phyloP scores from a whole-genome alignment of 2,329 filamentous ascomycete genomes.

The Fusarium hostae region DNA sequence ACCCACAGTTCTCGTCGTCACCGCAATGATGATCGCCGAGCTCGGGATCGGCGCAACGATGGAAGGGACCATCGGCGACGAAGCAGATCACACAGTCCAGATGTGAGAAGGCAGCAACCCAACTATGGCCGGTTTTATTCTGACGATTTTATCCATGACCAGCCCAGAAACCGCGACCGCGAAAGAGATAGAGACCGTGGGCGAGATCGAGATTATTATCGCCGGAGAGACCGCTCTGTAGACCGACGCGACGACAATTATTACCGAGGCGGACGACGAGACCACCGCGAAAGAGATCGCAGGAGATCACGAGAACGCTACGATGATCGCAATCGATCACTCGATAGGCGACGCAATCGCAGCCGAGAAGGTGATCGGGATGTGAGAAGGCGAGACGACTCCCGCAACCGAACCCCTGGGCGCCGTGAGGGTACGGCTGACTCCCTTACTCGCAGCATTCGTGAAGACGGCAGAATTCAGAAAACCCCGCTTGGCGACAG shows the following conservation, averaged over 20 bases:
- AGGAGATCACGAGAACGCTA: conserved; percentile 72
- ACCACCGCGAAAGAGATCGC: conserved; percentile 66
- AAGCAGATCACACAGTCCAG: conserved; percentile 71
- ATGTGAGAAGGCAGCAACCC: conserved; percentile 61
- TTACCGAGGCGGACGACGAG: conserved; percentile 70
- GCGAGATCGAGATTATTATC: conserved; percentile 66
- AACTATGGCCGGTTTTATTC: conserved; percentile 46
- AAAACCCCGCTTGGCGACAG: conserved; percentile 63
- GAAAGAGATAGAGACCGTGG: conserved; percentile 65
- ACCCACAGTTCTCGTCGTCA: conserved; percentile 77
- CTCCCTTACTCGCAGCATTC: conserved; percentile 72
- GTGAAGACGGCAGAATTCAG: conserved; percentile 69
- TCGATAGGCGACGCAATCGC: conserved; percentile 68
- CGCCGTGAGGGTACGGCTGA: conserved; percentile 78
- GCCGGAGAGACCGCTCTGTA: conserved; percentile 76
- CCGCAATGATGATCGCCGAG: conserved; percentile 69
- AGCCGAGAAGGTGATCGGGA: conserved; percentile 73
- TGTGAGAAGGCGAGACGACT: conserved; percentile 78
- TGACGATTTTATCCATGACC: conserved; percentile 53
- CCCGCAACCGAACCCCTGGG: conserved; percentile 71
- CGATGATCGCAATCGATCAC: conserved; percentile 67
- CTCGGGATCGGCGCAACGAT: conserved; percentile 62
- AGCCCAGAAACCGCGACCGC: conserved; percentile 70
- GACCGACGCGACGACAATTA: conserved; percentile 73
- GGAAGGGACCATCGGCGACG: conserved; percentile 65